Evolutionary conservation across 2,329 filamentous ascomycete genomes (phyloP), one percentile per base, ranked within the genome.

Genomic region (Acarospora socialis): DNA sequence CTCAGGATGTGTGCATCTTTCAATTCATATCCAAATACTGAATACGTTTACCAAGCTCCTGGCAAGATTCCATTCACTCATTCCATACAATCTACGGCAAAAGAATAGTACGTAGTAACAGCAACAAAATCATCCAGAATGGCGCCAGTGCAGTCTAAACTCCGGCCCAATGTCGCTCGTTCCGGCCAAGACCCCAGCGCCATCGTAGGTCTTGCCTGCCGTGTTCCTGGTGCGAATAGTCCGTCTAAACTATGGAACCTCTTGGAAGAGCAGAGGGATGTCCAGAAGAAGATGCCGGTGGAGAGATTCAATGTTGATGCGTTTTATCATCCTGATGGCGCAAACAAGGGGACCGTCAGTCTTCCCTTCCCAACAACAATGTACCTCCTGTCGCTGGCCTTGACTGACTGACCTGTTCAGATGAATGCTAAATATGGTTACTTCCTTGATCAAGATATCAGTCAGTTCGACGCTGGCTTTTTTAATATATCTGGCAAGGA

Each of bases 201-300:
- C 5, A 46, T 56, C 12, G 44, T 55, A 10, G 53, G 53, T 4
- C 44, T 53, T 35, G 45, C 45, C 4, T 56, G 53, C 32, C 47
- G 52, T 16, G 38, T 45, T 1, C 45, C 53, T 3, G 51, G 53
- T 4, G 47, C 41, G 2, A 49, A 45, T 22, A 35, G 50, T 21
- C 51, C 50, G 1, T 49, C 52, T 12, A 37, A 50, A 20, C 47
- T 56, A 5, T 56, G 53, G 53, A 16, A 52, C 13, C 47, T 46
- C 18, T 31, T 56, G 2, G 21, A 51, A 12, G 32, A 47, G 7
- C 46, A 51, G 34, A 43, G 43, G n/a, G 42, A 44, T 32, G 46
- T 37, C 4, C 33, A 40, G 15, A 33, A 27, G 17, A 41, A 45
- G 36, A 34, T 41, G n/a, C 42, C 42, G 3, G 29, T 13, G 16